phyloP scores from a whole-genome alignment of 1,284 basidiomycete species.

The Farysia itapuensis region DNA sequence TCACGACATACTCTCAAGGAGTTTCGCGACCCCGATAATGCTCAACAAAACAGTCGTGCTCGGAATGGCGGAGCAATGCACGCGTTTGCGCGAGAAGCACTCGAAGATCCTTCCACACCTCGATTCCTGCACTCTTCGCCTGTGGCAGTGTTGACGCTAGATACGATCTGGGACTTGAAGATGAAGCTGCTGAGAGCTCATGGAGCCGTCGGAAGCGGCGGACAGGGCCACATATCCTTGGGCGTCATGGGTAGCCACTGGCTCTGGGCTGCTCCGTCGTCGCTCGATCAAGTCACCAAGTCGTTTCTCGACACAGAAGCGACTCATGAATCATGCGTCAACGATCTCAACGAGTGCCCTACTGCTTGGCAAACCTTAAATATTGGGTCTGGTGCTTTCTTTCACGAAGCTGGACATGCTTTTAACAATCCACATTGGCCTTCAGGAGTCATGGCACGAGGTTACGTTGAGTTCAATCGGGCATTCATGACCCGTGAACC shows the following conservation, averaged over 20 bases:
- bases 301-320: conserved; percentile 26
- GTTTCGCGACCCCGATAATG: conserved; percentile 36
- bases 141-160: conserved; percentile 32
- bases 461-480: conserved; percentile 41
- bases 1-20: conserved; percentile 21
- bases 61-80: conserved; percentile 37
- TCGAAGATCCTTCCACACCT: conserved; percentile 18
- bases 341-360: conserved; percentile 33
- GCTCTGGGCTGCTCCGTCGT: conserved; percentile 37
- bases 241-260: conserved; percentile 46
- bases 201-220: conserved; percentile 32
- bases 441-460: conserved; percentile 34
- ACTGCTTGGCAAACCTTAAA: conserved; percentile 41
- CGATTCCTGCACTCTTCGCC: conserved; percentile 17
- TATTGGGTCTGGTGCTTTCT: conserved; percentile 39
- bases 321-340: conserved; percentile 34
- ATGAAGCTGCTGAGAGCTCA: conserved; percentile 38
- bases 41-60: conserved; percentile 33
- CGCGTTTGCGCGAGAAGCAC: conserved; percentile 21
- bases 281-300: conserved; percentile 15
- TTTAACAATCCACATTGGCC: conserved; percentile 39
- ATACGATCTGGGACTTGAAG: conserved; percentile 27
- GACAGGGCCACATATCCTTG: conserved; percentile 11
- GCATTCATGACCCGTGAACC: conserved; percentile 47
- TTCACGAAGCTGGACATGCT: conserved; percentile 39